Conservation (phyloP, 345 rosid genomes). For the Erucastrum elatum region DNA sequence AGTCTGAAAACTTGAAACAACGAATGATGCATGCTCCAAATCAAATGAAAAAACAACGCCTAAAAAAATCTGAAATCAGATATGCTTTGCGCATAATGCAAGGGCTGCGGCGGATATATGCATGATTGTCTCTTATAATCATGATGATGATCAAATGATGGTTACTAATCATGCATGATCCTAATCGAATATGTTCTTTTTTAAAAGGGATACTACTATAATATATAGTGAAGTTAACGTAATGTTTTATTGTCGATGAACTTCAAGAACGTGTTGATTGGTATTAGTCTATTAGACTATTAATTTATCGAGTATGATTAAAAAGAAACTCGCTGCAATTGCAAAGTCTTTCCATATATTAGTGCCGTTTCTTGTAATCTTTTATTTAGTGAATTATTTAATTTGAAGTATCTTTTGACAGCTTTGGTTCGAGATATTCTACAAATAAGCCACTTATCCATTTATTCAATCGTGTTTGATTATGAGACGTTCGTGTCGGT, state of each 20-base stretch:
- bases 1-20: neutral
- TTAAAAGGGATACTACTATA: neutral
- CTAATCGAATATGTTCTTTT: neutral
- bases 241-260: constrained; percentile 33
- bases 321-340: constrained; percentile 20
- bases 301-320: constrained; percentile 32
- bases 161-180: neutral
- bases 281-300: constrained; percentile 21
- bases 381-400: constrained; percentile 20
- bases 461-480: constrained; percentile 28
- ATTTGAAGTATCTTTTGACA: constrained; percentile 39
- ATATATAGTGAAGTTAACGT: constrained; percentile 10
- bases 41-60: neutral
- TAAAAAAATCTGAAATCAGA: neutral
- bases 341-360: constrained; percentile 36
- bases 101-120: neutral
- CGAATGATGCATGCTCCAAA: neutral
- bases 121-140: constrained; percentile 7
- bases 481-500: constrained; percentile 32
- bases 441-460: constrained; percentile 21
- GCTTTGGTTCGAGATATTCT: constrained; percentile 31
- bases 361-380: constrained; percentile 17
- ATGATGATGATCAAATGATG: constrained; percentile 30
- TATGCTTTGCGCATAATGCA: neutral
- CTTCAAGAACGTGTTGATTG: constrained; percentile 32